Evolutionary conservation across 805 yeast species (phyloP), one percentile per base, ranked within the genome.

Genomic region (Starmerella floricola): DNA sequence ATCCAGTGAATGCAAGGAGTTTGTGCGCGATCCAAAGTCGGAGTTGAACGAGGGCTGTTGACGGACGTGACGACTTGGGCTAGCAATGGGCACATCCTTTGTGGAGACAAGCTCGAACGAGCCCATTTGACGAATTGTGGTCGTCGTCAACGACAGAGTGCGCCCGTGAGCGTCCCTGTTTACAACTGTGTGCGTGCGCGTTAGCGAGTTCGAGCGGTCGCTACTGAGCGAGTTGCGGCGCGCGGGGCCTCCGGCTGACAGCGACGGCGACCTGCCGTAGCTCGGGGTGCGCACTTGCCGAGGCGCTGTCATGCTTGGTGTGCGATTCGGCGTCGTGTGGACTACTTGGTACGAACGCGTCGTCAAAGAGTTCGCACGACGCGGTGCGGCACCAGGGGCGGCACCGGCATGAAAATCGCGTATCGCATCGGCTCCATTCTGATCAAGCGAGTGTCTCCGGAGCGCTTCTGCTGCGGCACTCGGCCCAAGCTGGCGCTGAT

Each of bases 381-480:
- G 34, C 19, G 36, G 40, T 26, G 46, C 19, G 15, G 18, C 20
- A 15, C 30, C 30, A 8, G 27, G n/a, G 32, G 18, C 27, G 30
- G 15, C 15, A 15, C 27, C 17, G 12, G 15, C 37, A 18, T 44
- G 46, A 41, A 54, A 54, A 32, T 41, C 37, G 13, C 51, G 56
- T 15, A 48, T 46, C 16, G 53, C 56, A 4, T 45, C 35, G 11
- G 54, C 51, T 11, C 50, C 56, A 10, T 39, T 31, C 26, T 47
- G 49, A 45, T 55, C 57, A 19, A 56, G 46, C 26, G 60, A 56
- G 42, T 61, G 64, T 17, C 62, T 46, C 18, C 59, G 49, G 15
- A 61, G 40, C 17, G 65, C 64, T 34, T 63, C 56, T 3, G 65
- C 64, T 0, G 65, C 65, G 2, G 64, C 64, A 3, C 57, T 55